phyloP scores from a whole-genome alignment of 768 basidiomycete species.

The Phanerochaete carnosa region DNA sequence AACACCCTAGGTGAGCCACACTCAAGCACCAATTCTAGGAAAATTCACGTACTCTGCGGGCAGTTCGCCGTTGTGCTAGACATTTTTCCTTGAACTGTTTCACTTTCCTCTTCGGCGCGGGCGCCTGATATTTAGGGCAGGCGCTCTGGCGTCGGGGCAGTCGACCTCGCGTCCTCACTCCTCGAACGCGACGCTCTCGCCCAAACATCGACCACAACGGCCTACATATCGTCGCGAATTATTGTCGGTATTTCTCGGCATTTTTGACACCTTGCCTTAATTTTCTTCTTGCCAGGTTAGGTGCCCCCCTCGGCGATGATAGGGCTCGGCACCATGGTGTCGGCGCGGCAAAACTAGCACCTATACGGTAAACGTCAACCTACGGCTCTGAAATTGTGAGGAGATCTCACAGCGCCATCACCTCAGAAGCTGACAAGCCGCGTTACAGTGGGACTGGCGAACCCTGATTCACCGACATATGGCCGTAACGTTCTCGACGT shows the following conservation, averaged over 20 bases:
- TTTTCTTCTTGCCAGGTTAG: neutral
- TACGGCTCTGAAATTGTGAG: slow-evolving; percentile 3
- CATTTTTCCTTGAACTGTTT: neutral
- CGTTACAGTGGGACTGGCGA: neutral
- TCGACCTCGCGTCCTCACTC: neutral
- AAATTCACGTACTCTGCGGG: neutral
- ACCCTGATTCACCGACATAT: slow-evolving; percentile 15
- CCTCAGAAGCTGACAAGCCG: neutral
- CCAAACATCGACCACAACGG: neutral
- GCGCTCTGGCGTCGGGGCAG: neutral
- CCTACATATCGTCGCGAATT: neutral
- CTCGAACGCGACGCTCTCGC: neutral
- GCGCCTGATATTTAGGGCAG: slow-evolving; percentile 10
- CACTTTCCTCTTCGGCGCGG: neutral
- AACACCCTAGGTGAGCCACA: neutral
- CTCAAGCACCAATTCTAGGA: neutral
- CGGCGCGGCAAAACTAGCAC: slow-evolving; percentile 6
- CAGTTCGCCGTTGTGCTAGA: neutral
- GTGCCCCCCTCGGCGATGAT: neutral
- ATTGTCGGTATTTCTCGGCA: neutral
- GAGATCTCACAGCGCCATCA: slow-evolving; percentile 8
- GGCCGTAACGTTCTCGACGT: slow-evolving; percentile 10
- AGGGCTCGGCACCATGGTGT: slow-evolving; percentile 1
- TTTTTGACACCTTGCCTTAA: neutral
- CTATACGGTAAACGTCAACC: slow-evolving; percentile 11